Percentiles rank a stretch among this genome's conserved stretches.
Conservation (phyloP, 176 grass and related monocot species). For the Saccharum officinarum region DNA sequence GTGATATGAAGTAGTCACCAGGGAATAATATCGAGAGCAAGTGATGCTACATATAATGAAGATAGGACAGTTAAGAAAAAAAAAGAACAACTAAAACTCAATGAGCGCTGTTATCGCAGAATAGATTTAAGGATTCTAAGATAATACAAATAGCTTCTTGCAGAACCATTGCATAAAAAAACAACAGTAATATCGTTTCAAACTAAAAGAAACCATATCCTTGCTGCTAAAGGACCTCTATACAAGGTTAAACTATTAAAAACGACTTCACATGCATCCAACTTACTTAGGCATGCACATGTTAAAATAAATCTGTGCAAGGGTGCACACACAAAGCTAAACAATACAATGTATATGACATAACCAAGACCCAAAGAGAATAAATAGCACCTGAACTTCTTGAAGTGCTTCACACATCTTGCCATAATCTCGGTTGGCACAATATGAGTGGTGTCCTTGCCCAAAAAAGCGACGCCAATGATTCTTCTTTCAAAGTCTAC, state of each 20-base stretch:
- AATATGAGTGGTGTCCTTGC: neutral
- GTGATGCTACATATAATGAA: neutral
- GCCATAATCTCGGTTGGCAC: neutral
- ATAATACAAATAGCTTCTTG: neutral
- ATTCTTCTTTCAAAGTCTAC: neutral
- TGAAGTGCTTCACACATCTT: slow-evolving; percentile 1
- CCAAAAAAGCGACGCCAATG: neutral
- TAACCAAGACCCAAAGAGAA: neutral
- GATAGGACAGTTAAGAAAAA: neutral
- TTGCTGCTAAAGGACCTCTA: neutral
- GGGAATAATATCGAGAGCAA: neutral
- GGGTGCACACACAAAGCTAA: neutral
- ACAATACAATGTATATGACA: neutral
- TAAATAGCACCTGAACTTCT: neutral
- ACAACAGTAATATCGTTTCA: neutral
- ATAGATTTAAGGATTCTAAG: neutral
- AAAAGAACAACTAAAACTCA: neutral
- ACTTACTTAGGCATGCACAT: neutral
- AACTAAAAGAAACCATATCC: neutral
- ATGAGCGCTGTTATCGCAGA: neutral
- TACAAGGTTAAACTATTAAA: neutral
- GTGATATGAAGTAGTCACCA: neutral
- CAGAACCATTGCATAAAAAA: neutral
- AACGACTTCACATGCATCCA: neutral
- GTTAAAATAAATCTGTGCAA: neutral